phyloP scores from a whole-genome alignment of 2,329 filamentous ascomycete species.

The Allantophomopsis cytisporea region DNA sequence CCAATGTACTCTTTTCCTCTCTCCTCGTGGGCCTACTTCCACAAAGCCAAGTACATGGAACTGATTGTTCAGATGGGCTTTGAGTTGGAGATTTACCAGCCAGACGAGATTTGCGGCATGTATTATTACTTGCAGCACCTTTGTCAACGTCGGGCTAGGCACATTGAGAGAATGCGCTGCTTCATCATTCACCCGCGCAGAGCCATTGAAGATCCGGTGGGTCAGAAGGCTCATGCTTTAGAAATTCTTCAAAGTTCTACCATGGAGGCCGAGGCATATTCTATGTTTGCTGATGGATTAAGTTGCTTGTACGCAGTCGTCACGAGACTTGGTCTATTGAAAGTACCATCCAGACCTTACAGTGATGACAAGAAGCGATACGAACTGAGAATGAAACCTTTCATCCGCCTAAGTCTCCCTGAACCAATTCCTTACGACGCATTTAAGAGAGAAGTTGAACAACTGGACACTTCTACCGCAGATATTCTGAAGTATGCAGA shows the following conservation, averaged over 20 bases:
- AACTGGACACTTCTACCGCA: constrained; percentile 21
- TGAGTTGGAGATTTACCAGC: constrained; percentile 80
- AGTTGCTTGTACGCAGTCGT: constrained; percentile 40
- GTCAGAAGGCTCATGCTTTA: constrained; percentile 14
- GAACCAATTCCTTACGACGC: constrained; percentile 40
- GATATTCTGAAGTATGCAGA: constrained; percentile 19
- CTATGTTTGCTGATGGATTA: constrained; percentile 34
- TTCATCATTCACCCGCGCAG: constrained; percentile 31
- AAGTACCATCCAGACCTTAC: constrained; percentile 31
- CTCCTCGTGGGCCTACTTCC: constrained; percentile 78
- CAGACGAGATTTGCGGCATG: constrained; percentile 75
- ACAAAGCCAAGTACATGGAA: constrained; percentile 82
- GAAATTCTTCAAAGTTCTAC: constrained; percentile 45
- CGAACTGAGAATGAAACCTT: constrained; percentile 60
- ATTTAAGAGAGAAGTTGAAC: constrained; percentile 28
- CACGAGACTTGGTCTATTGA: constrained; percentile 20
- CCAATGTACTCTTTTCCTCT: constrained; percentile 57
- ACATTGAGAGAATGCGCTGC: constrained; percentile 60
- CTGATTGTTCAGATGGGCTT: constrained; percentile 86
- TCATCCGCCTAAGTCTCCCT: constrained; percentile 43
- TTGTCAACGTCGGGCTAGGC: constrained; percentile 42
- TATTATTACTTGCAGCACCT: constrained; percentile 81
- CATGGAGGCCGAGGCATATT: constrained; percentile 50
- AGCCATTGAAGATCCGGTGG: constrained; percentile 4
- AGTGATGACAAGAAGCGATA: constrained; percentile 43